Conservation (phyloP, 371 early-diverging fungal species). For the Batkoa obscura region DNA sequence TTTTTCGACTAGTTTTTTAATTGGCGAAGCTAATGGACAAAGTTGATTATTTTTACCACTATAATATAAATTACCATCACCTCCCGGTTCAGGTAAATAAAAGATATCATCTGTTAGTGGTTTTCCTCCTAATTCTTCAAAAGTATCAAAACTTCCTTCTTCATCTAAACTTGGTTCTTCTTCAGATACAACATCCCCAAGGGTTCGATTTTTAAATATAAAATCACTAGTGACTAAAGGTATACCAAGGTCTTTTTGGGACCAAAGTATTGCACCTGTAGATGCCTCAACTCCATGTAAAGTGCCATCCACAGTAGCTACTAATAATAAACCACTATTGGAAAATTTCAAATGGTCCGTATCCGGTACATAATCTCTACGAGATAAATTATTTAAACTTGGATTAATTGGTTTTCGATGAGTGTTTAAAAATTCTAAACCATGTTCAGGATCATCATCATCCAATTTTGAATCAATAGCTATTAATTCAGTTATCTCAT, state of each 20-base stretch:
- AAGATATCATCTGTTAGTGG: constrained; percentile 14
- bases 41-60: background rate
- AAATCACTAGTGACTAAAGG: constrained; percentile 8
- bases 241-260: constrained; percentile 8
- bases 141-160: background rate
- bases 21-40: no score
- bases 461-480: no score
- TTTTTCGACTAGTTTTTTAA: no score
- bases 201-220: background rate
- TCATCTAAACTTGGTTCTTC: background rate
- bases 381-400: no score
- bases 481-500: no score
- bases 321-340: constrained; percentile 1
- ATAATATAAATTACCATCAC: constrained; percentile 50
- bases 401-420: no score
- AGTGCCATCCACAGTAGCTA: constrained; percentile 39
- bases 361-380: no score
- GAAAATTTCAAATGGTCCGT: background rate
- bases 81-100: constrained; percentile 60
- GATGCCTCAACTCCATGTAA: constrained; percentile 28
- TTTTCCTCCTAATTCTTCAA: background rate
- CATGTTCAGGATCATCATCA: no score
- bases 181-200: background rate
- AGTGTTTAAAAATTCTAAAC: no score
- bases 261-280: constrained; percentile 31